Base-by-base conservation (phyloP, 352 stramenopile species). In the Globisporangium spinosum region DNA sequence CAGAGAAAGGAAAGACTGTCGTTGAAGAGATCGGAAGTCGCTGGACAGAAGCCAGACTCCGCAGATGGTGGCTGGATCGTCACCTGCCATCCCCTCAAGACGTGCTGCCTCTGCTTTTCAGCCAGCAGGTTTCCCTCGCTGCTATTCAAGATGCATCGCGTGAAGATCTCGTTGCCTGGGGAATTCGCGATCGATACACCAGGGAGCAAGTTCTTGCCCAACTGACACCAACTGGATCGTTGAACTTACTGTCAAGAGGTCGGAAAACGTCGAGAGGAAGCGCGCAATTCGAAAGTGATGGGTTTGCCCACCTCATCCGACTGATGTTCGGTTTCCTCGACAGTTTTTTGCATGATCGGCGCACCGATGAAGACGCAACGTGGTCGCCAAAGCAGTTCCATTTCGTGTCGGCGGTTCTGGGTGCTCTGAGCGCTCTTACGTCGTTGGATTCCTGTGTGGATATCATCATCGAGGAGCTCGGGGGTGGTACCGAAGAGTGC, bases 141-240 rank as follows among this genome's bases (percentile, higher is more conserved):
- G 71, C 64, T 45, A 63, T 92, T n/a, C 71, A 83, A 53, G 70
- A 68, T 15, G 82, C 84, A 27, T 89, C 84, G 9, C 77, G 82
- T 7, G 84, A 92, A 70, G 84, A 89, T 35, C 62, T 92, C 0
- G 84, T 90, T n/a, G 83, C 80, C 0, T 92, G 82, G 82, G 82
- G 82, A 2, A 75, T 92, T 43, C 67, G 72, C 15, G 82, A 90
- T 59, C 79, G 82, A 0, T 76, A 80, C 55, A 76, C 59, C 22
- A 77, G 82, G 22, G 80, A 92, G 20, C 76, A 83, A 63, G 75
- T 92, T 69, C 51, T 92, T 34, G 64, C 70, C 10, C 71, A 79
- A 10, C 65, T 82, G 25, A 45, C 56, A 4, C 67, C 67, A 20
- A 77, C 59, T 25, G n/a, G 40, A 2, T 63, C 68, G 6, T 34